Conservation (phyloP, 2,329 filamentous ascomycete species). For the Fusarium oxysporum region DNA sequence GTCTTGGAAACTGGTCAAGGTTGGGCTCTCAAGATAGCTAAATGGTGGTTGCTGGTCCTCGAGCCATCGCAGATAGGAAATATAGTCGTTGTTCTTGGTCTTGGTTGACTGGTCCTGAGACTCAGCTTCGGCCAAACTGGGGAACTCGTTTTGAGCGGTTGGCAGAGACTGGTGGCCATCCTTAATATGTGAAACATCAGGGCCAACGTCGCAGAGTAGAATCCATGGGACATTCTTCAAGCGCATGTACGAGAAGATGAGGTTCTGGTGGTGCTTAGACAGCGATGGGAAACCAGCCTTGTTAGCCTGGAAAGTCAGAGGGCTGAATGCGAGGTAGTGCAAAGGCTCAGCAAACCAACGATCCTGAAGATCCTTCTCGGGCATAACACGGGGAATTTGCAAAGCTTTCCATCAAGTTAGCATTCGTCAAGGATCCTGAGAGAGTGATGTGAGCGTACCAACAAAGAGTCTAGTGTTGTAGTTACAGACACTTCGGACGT, state of each 20-base stretch:
- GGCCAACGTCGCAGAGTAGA: conserved; percentile 71
- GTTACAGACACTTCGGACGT: conserved; percentile 84
- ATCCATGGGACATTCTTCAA: conserved; percentile 73
- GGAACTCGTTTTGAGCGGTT: conserved; percentile 68
- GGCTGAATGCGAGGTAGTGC: conserved; percentile 68
- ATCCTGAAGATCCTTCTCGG: conserved; percentile 69
- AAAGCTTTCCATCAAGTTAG: conserved; percentile 56
- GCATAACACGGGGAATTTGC: conserved; percentile 68
- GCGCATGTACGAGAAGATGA: conserved; percentile 73
- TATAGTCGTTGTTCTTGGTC: conserved; percentile 56
- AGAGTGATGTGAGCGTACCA: conserved; percentile 68
- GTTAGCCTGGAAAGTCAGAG: conserved; percentile 69
- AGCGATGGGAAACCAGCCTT: conserved; percentile 71
- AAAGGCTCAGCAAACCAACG: conserved; percentile 78
- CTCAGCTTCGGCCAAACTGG: conserved; percentile 75
- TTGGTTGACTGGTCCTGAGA: conserved; percentile 49
- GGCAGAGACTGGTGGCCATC: conserved; percentile 36
- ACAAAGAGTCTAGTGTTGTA: conserved; percentile 85
- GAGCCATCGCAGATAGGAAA: conserved; percentile 86
- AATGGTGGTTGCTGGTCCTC: conserved; percentile 81
- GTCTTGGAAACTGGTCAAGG: conserved; percentile 78
- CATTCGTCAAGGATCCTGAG: background rate
- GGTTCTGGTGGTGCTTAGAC: conserved; percentile 68
- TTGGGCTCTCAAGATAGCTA: conserved; percentile 62
- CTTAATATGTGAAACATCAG: conserved; percentile 53